These are phyloP conservation scores for Podospora appendiculata DNA, from an alignment of 495 filamentous ascomycete genomes.

Conservation along the genomic window DNA sequence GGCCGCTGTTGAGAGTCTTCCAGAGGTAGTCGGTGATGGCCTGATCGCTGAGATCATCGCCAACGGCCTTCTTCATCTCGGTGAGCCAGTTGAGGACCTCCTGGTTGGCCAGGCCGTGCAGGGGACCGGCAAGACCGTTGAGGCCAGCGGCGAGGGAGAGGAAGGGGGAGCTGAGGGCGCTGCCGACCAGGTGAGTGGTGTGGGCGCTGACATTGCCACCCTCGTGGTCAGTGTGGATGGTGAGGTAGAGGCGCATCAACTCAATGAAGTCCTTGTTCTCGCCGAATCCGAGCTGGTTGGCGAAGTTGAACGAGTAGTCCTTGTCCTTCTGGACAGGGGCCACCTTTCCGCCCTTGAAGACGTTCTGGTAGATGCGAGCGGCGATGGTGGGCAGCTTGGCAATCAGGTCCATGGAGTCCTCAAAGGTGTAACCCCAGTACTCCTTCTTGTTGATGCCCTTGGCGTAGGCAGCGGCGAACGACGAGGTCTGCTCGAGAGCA, in stretches of 20 bases:
- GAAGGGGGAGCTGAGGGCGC: slow-evolving; percentile 93
- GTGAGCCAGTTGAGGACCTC: slow-evolving; percentile 98
- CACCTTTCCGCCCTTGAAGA: slow-evolving; percentile 99
- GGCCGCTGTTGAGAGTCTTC: slow-evolving; percentile 89
- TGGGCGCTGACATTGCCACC: slow-evolving; percentile 97
- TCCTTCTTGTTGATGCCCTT: slow-evolving; percentile 98
- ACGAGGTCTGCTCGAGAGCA: slow-evolving; percentile 95
- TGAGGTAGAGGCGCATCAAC: slow-evolving; percentile 95
- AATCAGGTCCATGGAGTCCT: slow-evolving; percentile 99
- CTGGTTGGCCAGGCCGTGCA: slow-evolving; percentile 98
- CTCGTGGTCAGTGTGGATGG: slow-evolving; percentile 99
- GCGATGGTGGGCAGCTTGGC: slow-evolving; percentile 99
- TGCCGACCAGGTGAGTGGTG: slow-evolving; percentile 96
- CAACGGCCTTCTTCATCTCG: slow-evolving; percentile 94
- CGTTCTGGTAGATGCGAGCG: slow-evolving; percentile 96
- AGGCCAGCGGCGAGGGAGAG: slow-evolving; percentile 93
- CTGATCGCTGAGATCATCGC: slow-evolving; percentile 89
- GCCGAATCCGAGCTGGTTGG: slow-evolving; percentile 95
- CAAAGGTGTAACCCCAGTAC: slow-evolving; percentile 98
- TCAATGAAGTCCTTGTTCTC: slow-evolving; percentile 96
- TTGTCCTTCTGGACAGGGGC: slow-evolving; percentile 91
- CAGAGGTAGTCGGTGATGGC: slow-evolving; percentile 97
- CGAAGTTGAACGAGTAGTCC: slow-evolving; percentile 97
- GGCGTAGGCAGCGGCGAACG: slow-evolving; percentile 95
- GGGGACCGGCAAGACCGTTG: slow-evolving; percentile 93